Evolutionary conservation across 257 asterid species (phyloP).

Genomic region (Solanum virginianum): DNA sequence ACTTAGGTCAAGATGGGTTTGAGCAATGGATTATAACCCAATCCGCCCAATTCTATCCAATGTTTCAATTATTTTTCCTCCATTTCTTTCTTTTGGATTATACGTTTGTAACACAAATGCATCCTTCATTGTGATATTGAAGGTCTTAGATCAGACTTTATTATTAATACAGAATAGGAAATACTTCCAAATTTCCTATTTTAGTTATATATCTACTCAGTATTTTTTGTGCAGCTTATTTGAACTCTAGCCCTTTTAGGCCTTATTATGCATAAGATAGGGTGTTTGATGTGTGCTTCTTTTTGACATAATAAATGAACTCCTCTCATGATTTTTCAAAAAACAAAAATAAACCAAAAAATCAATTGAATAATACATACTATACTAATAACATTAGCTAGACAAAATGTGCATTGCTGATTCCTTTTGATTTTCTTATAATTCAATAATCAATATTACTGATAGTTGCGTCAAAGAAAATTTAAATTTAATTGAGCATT

Average conservation of each 20-base stretch:
- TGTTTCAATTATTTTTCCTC: not conserved
- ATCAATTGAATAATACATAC: not conserved
- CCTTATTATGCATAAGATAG: not conserved
- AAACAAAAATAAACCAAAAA: not conserved
- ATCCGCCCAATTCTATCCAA: not conserved
- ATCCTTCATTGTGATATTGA: not conserved
- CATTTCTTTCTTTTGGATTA: not conserved
- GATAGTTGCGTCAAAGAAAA: not conserved
- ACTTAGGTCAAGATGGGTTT: not conserved
- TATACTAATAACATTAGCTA: not conserved
- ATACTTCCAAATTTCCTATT: not conserved
- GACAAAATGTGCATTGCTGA: not conserved
- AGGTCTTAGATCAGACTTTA: not conserved
- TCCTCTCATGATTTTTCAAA: not conserved
- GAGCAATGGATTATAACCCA: not conserved
- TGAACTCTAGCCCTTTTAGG: not conserved
- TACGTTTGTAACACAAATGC: not conserved
- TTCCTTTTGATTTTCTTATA: not conserved
- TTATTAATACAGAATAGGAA: not conserved
- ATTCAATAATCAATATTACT: too few species aligned
- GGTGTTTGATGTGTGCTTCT: not conserved
- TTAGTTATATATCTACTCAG: not conserved
- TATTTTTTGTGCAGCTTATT: not conserved
- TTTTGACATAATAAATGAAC: not conserved
- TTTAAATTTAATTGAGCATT: too few species aligned